Evolutionary conservation across 2,329 filamentous ascomycete genomes (phyloP).

Genomic region (Penicillium sp.): DNA sequence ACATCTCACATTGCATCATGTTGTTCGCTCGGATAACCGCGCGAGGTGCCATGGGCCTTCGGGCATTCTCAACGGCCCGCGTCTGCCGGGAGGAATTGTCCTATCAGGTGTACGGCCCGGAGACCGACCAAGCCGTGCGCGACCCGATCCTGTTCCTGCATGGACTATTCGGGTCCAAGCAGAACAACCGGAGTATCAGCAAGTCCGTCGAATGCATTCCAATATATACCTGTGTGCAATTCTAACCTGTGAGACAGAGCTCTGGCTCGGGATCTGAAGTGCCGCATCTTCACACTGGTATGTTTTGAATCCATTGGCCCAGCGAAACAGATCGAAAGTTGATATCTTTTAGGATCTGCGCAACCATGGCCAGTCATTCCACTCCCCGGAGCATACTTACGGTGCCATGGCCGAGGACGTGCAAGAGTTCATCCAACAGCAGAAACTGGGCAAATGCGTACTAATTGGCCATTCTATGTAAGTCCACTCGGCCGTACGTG

Average conservation of each 20-base stretch:
- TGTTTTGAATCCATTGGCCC: slow-evolving; percentile 27
- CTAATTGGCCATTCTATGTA: slow-evolving; percentile 94
- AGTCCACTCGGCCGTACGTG: slow-evolving; percentile 23
- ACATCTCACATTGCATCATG: slow-evolving; percentile 8
- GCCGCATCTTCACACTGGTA: slow-evolving; percentile 79
- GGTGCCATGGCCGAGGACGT: slow-evolving; percentile 78
- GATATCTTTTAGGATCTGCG: slow-evolving; percentile 68
- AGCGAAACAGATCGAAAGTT: neutral
- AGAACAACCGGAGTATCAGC: slow-evolving; percentile 91
- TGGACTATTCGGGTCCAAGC: slow-evolving; percentile 90
- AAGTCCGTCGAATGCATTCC: slow-evolving; percentile 60
- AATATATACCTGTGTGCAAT: neutral
- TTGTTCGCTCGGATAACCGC: slow-evolving; percentile 3
- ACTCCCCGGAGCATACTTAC: slow-evolving; percentile 75
- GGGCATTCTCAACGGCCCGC: slow-evolving; percentile 35
- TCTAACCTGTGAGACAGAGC: slow-evolving; percentile 46
- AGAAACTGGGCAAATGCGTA: slow-evolving; percentile 67
- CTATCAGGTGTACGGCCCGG: slow-evolving; percentile 38
- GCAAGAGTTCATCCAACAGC: slow-evolving; percentile 69
- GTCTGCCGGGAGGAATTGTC: slow-evolving; percentile 30
- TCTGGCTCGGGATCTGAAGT: slow-evolving; percentile 74
- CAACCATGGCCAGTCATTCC: slow-evolving; percentile 90
- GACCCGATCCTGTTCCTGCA: slow-evolving; percentile 83
- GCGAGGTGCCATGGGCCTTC: slow-evolving; percentile 15
- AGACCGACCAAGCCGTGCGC: slow-evolving; percentile 32